Evolutionary conservation across 78 protist genomes (phyloP).

Genomic region (Diacronema lutheri): DNA sequence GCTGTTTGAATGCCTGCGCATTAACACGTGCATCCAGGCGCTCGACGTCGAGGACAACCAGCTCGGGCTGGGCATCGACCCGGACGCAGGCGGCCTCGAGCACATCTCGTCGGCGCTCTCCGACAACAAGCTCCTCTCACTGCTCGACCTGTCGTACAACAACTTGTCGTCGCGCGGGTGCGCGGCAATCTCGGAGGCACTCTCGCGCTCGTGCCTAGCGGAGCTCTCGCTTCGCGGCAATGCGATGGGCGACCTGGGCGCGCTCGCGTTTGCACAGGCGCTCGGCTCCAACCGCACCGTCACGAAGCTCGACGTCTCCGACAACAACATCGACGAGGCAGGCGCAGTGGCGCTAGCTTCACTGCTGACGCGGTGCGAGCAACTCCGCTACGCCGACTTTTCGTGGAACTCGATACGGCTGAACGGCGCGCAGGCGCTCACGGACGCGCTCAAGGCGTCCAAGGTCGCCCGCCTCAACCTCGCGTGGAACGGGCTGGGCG

Average conservation of each 20-base stretch:
- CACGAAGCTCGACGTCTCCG: not conserved
- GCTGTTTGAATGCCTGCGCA: not conserved
- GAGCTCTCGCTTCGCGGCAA: not conserved
- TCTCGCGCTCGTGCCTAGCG: not conserved
- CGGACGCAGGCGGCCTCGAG: not conserved
- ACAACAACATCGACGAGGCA: not conserved
- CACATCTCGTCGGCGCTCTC: not conserved
- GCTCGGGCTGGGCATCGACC: not conserved
- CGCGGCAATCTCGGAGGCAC: not conserved
- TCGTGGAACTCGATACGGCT: not conserved
- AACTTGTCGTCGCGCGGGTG: not conserved
- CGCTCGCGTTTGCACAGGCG: not conserved
- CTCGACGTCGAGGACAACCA: not conserved
- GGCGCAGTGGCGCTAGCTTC: not conserved
- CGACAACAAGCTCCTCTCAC: not conserved
- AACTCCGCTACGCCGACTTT: not conserved
- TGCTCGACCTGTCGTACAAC: not conserved
- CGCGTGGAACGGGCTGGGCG: constrained; percentile 10
- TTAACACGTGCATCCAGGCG: not conserved
- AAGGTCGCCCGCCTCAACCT: not conserved
- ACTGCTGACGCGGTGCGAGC: not conserved
- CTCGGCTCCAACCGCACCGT: not conserved
- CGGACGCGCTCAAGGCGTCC: not conserved
- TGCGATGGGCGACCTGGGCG: not conserved
- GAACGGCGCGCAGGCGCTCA: not conserved